Percentiles rank a stretch among this genome's conserved stretches.
These are phyloP conservation scores for Chaetomiaceae sp. DNA, from an alignment of 2,329 filamentous ascomycete species.

Conservation along the genomic window DNA sequence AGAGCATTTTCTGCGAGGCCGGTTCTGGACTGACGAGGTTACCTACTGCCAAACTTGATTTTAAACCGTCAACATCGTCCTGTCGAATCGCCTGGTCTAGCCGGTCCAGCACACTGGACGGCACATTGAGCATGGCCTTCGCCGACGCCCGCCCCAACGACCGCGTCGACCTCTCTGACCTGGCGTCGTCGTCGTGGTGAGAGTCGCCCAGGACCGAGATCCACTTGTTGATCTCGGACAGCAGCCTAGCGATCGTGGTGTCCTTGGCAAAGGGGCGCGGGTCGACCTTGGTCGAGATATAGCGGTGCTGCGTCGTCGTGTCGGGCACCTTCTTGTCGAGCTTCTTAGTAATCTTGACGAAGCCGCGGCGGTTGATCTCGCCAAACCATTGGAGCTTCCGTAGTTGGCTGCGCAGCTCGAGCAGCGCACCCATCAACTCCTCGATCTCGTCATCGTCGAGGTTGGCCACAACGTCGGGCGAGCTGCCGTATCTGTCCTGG, in stretches of 20 bases:
- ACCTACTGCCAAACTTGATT: conserved; percentile 51
- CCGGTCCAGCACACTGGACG: conserved; percentile 60
- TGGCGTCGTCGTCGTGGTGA: conserved; percentile 68
- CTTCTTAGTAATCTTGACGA: conserved; percentile 98
- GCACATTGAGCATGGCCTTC: conserved; percentile 66
- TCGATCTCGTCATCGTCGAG: conserved; percentile 86
- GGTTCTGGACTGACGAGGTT: conserved; percentile 47
- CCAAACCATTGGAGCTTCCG: conserved; percentile 96
- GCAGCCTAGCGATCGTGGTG: conserved; percentile 41
- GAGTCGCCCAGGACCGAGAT: conserved; percentile 74
- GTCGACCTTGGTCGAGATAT: conserved; percentile 86
- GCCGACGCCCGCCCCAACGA: conserved; percentile 73
- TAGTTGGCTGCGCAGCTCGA: conserved; percentile 81
- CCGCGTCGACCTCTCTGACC: conserved; percentile 65
- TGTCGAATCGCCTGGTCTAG: conserved; percentile 66
- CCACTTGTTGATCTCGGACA: conserved; percentile 78
- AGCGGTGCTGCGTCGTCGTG: conserved; percentile 72
- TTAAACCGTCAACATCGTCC: conserved; percentile 56
- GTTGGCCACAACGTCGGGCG: conserved; percentile 60
- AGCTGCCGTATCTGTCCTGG: conserved; percentile 78
- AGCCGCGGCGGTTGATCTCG: conserved; percentile 90
- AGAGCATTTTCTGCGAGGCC: conserved; percentile 59
- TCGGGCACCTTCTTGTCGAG: conserved; percentile 87
- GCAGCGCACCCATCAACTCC: conserved; percentile 81
- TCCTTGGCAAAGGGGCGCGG: conserved; percentile 81